Base-by-base conservation (phyloP, 108 stramenopile species). In the Discostella pseudostelligera region DNA sequence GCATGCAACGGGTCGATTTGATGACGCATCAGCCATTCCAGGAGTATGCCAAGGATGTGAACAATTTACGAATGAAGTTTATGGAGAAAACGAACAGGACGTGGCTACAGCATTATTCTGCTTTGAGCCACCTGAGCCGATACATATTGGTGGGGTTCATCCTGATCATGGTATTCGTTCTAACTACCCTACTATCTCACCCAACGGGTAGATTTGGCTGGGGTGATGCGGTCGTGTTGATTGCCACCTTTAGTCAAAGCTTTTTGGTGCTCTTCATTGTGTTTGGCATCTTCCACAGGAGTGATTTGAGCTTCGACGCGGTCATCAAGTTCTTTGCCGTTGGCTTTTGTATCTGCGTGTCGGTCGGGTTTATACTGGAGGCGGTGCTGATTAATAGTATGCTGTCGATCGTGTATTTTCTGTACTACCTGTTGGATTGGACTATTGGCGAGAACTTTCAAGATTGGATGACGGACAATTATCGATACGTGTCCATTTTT, bases 21-120 rank as follows among this genome's bases (percentile, higher is more conserved):
- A 81, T 93, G 39, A 93, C 92, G 19, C 92, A 90, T 39, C 92
- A 93, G 72, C 92, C 92, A 13, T 93, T 89, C 67, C 65, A 78
- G 50, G 92, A 93, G 59, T 90, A 93, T 65, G 83, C 87, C 57
- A 86, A 81, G 67, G 84, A 84, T 54, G 85, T 93, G 29, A 85
- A 80, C 44, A 84, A 89, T 53, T 65, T 93, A 19, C 56, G 92
- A 20, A 60, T 69, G 56, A 87, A 78, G 59, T 93, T 81, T 71
- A 77, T 86, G 76, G 87, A 81, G 16, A 77, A 79, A 21, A 51
- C 76, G 4, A 69, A 82, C n/a, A 62, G 69, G 37, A 84, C 86
- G 45, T 73, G 65, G 65, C 74, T 78, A 63, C 84, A 84, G 58
- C 92, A 93, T 74, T 85, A 75, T 49, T 59, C 80, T 8, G 89